phyloP scores from a whole-genome alignment of 495 filamentous ascomycete species.

The Aspergillus biplanus region DNA sequence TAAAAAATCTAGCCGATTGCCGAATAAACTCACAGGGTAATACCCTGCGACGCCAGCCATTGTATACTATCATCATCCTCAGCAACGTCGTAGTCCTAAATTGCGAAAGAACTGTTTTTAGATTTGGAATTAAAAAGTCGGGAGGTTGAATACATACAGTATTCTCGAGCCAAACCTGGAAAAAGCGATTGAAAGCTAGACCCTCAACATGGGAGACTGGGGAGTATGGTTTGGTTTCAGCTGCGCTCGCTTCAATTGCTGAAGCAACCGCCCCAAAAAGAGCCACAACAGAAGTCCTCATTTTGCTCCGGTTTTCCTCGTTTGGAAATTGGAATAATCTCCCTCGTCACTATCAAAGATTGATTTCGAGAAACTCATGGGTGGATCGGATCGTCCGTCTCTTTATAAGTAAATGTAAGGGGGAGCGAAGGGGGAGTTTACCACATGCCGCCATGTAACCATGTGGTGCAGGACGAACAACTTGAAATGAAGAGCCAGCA shows the following conservation, averaged over 20 bases:
- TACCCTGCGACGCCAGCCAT: constrained; percentile 64
- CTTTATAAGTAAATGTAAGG: constrained; percentile 19
- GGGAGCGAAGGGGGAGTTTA: background rate
- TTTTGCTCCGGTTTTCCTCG: constrained; percentile 16
- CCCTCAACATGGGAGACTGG: constrained; percentile 65
- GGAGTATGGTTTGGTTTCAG: constrained; percentile 43
- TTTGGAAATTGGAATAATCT: constrained; percentile 3
- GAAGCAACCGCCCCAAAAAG: constrained; percentile 30
- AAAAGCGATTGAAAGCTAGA: constrained; percentile 67
- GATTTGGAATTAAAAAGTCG: constrained; percentile 9
- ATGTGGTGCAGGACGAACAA: background rate
- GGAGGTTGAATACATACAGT: constrained; percentile 52
- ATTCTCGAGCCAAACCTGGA: constrained; percentile 76
- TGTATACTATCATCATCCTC: constrained; percentile 52
- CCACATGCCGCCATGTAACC: background rate
- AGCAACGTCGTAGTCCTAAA: constrained; percentile 61
- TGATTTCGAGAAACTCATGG: background rate
- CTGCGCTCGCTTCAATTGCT: constrained; percentile 36
- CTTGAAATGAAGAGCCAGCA: background rate
- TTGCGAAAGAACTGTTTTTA: constrained; percentile 14
- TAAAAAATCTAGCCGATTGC: background rate
- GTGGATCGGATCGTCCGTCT: constrained; percentile 3
- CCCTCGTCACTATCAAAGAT: constrained; percentile 1
- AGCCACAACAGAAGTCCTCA: constrained; percentile 30
- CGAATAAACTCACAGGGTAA: constrained; percentile 45